These are phyloP conservation scores for Globisporangium alternatum DNA, from an alignment of 352 stramenopile species.

Conservation along the genomic window DNA sequence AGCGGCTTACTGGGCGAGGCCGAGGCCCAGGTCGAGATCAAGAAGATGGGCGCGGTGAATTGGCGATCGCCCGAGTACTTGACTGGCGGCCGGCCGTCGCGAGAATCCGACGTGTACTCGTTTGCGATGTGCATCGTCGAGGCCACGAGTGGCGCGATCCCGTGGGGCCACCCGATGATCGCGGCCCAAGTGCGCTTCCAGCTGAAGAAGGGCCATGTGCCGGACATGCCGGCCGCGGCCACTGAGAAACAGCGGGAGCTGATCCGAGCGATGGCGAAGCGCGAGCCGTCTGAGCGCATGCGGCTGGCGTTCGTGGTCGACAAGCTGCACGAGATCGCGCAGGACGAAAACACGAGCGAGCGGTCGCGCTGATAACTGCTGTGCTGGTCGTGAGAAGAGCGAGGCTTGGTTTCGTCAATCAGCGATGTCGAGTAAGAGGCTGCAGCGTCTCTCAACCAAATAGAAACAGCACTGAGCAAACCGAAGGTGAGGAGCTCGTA, in stretches of 20 bases:
- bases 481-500: no score
- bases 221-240: no score
- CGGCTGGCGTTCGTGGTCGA: not conserved
- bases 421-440: no score
- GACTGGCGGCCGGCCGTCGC: not conserved
- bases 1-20: not conserved
- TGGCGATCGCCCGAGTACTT: not conserved
- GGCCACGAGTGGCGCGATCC: no score
- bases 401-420: no score
- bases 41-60: not conserved
- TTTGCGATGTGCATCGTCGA: not conserved
- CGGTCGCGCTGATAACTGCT: constrained; percentile 10
- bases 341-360: not conserved
- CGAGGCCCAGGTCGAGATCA: not conserved
- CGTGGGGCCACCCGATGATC: no score
- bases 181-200: no score
- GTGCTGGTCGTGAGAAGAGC: constrained; percentile 22
- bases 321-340: not conserved
- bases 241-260: not conserved
- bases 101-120: not conserved
- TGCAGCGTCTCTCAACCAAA: no score
- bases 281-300: not conserved
- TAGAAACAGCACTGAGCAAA: no score
- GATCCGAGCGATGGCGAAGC: not conserved
- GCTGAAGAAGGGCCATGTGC: no score